phyloP scores from a whole-genome alignment of 2,329 filamentous ascomycete species.

The Ambrosiella cleistominuta region DNA sequence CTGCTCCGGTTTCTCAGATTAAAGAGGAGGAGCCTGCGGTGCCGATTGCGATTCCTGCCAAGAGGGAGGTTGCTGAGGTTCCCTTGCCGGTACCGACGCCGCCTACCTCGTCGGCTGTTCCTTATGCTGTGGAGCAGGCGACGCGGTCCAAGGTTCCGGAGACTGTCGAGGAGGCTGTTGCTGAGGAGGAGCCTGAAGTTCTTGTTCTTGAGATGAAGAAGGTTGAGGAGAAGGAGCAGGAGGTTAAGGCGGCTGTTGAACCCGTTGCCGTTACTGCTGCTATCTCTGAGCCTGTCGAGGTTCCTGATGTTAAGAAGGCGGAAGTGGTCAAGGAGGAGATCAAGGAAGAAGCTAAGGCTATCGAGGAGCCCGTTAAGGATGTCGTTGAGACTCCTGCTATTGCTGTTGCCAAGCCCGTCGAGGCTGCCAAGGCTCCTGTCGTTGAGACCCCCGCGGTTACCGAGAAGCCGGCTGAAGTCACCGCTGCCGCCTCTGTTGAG shows the following conservation, averaged over 20 bases:
- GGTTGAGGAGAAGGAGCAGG: neutral
- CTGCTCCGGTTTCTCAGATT: neutral
- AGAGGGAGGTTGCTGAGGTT: neutral
- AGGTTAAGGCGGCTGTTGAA: neutral
- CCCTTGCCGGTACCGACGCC: slow-evolving; percentile 4
- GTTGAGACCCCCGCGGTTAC: neutral
- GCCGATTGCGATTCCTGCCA: neutral
- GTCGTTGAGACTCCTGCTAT: neutral
- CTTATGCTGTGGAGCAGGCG: slow-evolving; percentile 1
- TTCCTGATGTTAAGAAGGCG: neutral
- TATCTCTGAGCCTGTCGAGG: neutral
- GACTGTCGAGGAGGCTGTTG: neutral
- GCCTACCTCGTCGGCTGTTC: slow-evolving; percentile 1
- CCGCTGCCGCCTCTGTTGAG: neutral
- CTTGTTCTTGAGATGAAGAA: neutral
- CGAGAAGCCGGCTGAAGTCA: neutral
- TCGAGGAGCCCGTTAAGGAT: neutral
- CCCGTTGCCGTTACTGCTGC: neutral
- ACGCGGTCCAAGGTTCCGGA: neutral
- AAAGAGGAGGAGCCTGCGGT: neutral
- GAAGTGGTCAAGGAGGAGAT: neutral
- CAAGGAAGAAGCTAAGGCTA: neutral
- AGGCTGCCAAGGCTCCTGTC: neutral
- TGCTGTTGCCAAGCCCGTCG: neutral
- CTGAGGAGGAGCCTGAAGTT: neutral